These are phyloP conservation scores for Solanum medicagineum DNA, from an alignment of 257 asterid genomes.

Conservation along the genomic window DNA sequence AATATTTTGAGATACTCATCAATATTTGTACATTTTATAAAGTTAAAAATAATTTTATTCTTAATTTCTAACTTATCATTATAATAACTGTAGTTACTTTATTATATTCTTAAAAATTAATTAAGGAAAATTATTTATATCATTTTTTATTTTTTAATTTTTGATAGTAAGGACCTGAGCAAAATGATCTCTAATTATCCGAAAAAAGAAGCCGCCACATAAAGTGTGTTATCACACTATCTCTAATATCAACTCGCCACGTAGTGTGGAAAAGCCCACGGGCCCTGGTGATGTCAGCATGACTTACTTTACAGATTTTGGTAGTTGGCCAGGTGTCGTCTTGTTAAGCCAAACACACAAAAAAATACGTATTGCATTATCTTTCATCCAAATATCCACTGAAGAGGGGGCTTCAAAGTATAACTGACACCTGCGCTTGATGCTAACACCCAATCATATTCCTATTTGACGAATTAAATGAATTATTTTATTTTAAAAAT, in stretches of 20 bases:
- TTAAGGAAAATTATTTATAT: no score
- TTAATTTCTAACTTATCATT: no score
- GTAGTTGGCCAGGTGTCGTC: not conserved
- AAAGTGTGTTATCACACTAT: not conserved
- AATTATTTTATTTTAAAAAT: no score
- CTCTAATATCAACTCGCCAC: not conserved
- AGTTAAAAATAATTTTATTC: no score
- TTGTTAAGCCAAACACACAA: not conserved
- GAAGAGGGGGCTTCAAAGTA: not conserved
- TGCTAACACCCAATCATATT: not conserved
- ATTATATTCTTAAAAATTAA: no score
- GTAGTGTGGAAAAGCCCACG: not conserved
- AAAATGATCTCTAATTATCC: no score
- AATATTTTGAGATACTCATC: no score
- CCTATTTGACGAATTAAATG: not conserved
- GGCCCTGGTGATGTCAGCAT: not conserved
- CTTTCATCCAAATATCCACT: not conserved
- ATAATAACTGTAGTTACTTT: no score
- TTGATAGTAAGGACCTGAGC: no score
- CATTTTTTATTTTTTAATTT: no score
- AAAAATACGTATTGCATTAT: not conserved
- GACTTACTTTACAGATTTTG: not conserved
- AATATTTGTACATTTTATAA: no score
- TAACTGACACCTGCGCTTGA: not conserved
- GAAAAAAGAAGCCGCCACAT: constrained; percentile 14